Conservation (phyloP, 257 asterid species). For the Catharanthus roseus region DNA sequence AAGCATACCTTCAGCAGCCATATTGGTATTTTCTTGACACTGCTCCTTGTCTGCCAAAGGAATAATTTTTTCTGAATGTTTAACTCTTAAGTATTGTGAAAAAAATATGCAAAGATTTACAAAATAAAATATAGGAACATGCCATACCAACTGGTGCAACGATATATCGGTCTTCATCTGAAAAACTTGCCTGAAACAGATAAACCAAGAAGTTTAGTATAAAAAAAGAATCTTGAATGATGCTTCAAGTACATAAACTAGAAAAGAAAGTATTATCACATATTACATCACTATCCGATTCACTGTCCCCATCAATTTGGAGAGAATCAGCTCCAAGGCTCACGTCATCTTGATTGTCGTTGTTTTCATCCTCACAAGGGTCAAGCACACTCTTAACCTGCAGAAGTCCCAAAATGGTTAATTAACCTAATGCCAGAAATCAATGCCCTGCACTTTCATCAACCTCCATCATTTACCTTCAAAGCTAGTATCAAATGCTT, state of each 20-base stretch:
- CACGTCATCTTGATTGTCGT: conserved; percentile 47
- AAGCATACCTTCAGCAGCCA: conserved; percentile 52
- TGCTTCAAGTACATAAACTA: conserved; percentile 13
- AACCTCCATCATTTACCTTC: conserved; percentile 45
- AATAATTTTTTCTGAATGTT: not conserved
- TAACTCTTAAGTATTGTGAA: not conserved
- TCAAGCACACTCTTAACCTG: conserved; percentile 96
- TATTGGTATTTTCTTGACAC: conserved; percentile 32
- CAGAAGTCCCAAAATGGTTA: conserved; percentile 19
- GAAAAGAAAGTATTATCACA: conserved; percentile 11
- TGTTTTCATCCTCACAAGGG: conserved; percentile 91
- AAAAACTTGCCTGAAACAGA: conserved; percentile 53
- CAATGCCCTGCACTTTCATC: conserved; percentile 8
- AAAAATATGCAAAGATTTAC: not conserved
- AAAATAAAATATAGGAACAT: not conserved
- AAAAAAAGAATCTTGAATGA: conserved; percentile 9
- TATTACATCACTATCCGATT: conserved; percentile 73
- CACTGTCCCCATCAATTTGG: conserved; percentile 45
- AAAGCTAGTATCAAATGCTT: conserved; percentile 79
- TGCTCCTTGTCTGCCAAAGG: conserved; percentile 42
- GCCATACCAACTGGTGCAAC: conserved; percentile 64
- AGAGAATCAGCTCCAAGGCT: conserved; percentile 68
- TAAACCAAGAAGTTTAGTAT: conserved; percentile 5
- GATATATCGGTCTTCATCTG: conserved; percentile 66
- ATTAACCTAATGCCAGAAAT: conserved; percentile 14